These are phyloP conservation scores for Scheffersomyces stambukii DNA, from an alignment of 1,139 yeast genomes.

Conservation along the genomic window DNA sequence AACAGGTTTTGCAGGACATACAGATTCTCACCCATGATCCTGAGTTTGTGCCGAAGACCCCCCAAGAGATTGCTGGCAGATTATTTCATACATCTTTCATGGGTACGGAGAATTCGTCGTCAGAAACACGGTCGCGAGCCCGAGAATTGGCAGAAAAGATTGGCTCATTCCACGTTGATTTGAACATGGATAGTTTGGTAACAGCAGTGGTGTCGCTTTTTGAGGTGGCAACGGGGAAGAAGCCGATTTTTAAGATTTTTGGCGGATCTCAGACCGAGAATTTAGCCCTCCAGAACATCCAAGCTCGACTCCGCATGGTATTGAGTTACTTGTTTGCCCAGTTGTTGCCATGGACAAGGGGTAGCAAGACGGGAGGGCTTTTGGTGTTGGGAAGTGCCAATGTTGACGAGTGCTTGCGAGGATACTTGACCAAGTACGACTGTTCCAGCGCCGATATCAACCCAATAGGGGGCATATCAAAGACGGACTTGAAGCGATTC, in stretches of 20 bases:
- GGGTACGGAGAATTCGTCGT: constrained; percentile 93
- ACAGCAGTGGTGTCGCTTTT: constrained; percentile 69
- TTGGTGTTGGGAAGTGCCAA: constrained; percentile 93
- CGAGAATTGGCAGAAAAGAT: constrained; percentile 66
- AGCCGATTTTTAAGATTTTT: constrained; percentile 82
- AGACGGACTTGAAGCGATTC: constrained; percentile 82
- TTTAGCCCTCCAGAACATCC: constrained; percentile 90
- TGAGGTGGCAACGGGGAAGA: constrained; percentile 85
- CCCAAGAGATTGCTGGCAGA: constrained; percentile 69
- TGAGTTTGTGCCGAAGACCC: constrained; percentile 64
- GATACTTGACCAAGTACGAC: constrained; percentile 93
- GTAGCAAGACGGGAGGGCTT: constrained; percentile 64
- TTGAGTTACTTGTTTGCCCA: constrained; percentile 91
- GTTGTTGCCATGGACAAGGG: constrained; percentile 87
- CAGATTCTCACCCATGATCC: constrained; percentile 53
- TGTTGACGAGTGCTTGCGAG: constrained; percentile 96
- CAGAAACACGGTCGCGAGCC: constrained; percentile 84
- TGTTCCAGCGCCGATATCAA: constrained; percentile 96
- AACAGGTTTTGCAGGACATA: constrained; percentile 73
- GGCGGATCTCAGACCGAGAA: constrained; percentile 93
- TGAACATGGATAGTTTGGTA: constrained; percentile 87
- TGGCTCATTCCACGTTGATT: constrained; percentile 86
- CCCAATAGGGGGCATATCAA: constrained; percentile 96
- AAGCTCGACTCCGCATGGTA: constrained; percentile 94
- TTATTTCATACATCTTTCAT: constrained; percentile 87